A percentile compares a stretch with the other conserved stretches of the same genome.
Conservation (phyloP, 2,329 filamentous ascomycete species). For the Nemania sp. region DNA sequence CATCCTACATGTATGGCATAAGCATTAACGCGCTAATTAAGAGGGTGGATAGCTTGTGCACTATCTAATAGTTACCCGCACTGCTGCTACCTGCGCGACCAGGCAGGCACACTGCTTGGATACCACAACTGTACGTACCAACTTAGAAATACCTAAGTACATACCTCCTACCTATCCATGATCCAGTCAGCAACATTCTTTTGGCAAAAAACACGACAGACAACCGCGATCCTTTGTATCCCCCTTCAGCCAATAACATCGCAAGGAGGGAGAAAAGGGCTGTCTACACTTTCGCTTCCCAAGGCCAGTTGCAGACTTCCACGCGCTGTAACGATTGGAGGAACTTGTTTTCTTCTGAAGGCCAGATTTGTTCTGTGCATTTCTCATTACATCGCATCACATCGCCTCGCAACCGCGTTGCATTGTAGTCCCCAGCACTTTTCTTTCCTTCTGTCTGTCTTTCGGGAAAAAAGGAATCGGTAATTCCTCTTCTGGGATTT, state of each 20-base stretch:
- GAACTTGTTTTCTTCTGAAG: slow-evolving; percentile 2
- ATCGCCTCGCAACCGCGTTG: slow-evolving; percentile 8
- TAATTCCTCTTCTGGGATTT: slow-evolving; percentile 3
- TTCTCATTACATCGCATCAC: slow-evolving; percentile 20
- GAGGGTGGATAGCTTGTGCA: slow-evolving; percentile 3
- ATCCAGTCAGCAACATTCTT: slow-evolving; percentile 23
- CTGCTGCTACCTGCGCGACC: neutral
- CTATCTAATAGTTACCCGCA: slow-evolving; percentile 6
- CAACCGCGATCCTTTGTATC: slow-evolving; percentile 19
- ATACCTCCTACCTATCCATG: neutral
- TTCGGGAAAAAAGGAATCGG: slow-evolving; percentile 3
- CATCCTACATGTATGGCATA: too few species aligned
- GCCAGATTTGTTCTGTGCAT: slow-evolving; percentile 7
- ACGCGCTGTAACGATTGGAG: slow-evolving; percentile 18
- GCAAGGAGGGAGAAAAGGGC: slow-evolving; percentile 10
- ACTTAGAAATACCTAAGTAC: neutral
- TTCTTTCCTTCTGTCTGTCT: neutral
- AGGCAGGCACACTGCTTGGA: slow-evolving; percentile 2
- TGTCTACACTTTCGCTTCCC: slow-evolving; percentile 5
- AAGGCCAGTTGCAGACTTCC: slow-evolving; percentile 34
- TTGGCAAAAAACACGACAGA: slow-evolving; percentile 24
- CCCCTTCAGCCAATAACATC: slow-evolving; percentile 31
- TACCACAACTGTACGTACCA: neutral
- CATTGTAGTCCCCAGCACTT: neutral
- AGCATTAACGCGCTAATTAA: slow-evolving; percentile 28